A percentile compares a stretch with the other conserved stretches of the same genome.
Evolutionary conservation across 768 basidiomycete species (phyloP).

Genomic region (Gloeopeniophorella convolvens): DNA sequence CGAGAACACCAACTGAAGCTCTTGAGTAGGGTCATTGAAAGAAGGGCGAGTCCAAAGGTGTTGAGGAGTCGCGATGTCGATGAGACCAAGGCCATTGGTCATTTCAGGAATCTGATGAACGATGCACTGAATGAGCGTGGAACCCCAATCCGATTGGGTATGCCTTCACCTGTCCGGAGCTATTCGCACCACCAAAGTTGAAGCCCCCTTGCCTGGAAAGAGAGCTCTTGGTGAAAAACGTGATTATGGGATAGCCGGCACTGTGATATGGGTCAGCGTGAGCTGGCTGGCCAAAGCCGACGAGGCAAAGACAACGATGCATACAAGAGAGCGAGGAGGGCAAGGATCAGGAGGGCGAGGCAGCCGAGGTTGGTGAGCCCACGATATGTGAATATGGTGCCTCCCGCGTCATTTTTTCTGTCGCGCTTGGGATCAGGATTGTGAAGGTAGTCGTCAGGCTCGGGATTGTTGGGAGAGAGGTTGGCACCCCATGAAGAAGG

Average conservation of each 20-base stretch:
- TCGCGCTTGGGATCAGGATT: constrained; percentile 29
- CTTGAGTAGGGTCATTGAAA: constrained; percentile 51
- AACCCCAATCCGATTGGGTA: neutral
- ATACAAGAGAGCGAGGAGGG: constrained; percentile 17
- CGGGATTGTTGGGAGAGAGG: constrained; percentile 17
- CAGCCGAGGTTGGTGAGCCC: constrained; percentile 39
- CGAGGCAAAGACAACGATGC: constrained; percentile 4
- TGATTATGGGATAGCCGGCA: constrained; percentile 34
- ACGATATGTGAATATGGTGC: constrained; percentile 33
- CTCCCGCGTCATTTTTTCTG: constrained; percentile 29
- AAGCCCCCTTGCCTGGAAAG: constrained; percentile 32
- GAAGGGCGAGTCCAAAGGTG: constrained; percentile 48
- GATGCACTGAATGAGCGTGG: neutral
- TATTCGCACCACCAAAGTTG: constrained; percentile 43
- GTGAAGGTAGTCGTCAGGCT: constrained; percentile 29
- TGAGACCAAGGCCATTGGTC: constrained; percentile 34
- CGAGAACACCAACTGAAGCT: constrained; percentile 71
- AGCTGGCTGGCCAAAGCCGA: neutral
- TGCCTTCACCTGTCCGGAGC: constrained; percentile 36
- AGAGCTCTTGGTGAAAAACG: constrained; percentile 23
- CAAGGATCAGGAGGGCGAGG: constrained; percentile 19
- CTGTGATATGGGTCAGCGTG: constrained; percentile 17
- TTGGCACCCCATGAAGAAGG: constrained; percentile 28
- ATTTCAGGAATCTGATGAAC: constrained; percentile 51
- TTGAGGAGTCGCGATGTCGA: constrained; percentile 54